Base-by-base conservation (phyloP, 257 asterid species). In the Thymus quinquecostatus region DNA sequence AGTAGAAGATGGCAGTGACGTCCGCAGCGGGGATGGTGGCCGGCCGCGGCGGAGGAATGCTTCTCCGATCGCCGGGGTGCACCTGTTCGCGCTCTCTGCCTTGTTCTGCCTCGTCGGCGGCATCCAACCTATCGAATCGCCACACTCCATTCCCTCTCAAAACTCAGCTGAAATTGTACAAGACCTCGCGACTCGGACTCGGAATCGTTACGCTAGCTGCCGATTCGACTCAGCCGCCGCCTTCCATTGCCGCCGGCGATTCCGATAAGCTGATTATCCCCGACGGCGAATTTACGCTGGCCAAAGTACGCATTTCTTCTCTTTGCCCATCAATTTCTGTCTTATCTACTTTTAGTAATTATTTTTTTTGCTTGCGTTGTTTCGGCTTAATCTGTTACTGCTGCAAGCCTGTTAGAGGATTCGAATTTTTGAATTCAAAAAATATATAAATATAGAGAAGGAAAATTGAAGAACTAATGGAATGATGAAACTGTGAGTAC, bases 191-290 rank as follows among this genome's bases (percentile, higher is more conserved):
- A 2, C 49, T 44, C 49, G 49, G 49, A 9, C 68, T 78, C 56
- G 63, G 71, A 63, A 61, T 87, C 60, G 55, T 86, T 61, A 55
- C 75, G 29, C 80, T 74, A 75, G 98, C 97, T 11, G 97, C 90
- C 62, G 97, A 92, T 55, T 87, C 99, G 2, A 87, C 98, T 78
- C 98, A 77, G 86, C 44, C 96, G 11, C 45, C 96, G 11, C 69
- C 88, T 78, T 55, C 90, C 65, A 45, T 75, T 40, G 43, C 81
- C 69, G 36, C 87, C 30, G 10, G 66, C 27, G 10, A 81, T 10
- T 51, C 86, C 13, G 91, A 80, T 57, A 89, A 89, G 70, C 3
- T 82, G 13, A 66, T 55, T 10, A 86, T 95, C 34, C 63, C 96
- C 6, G 97, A 95, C 69, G 84, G 76, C 32, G 97, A 87, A 78